Conservation (phyloP, 495 filamentous ascomycete species). For the Pyrenula massariospora region DNA sequence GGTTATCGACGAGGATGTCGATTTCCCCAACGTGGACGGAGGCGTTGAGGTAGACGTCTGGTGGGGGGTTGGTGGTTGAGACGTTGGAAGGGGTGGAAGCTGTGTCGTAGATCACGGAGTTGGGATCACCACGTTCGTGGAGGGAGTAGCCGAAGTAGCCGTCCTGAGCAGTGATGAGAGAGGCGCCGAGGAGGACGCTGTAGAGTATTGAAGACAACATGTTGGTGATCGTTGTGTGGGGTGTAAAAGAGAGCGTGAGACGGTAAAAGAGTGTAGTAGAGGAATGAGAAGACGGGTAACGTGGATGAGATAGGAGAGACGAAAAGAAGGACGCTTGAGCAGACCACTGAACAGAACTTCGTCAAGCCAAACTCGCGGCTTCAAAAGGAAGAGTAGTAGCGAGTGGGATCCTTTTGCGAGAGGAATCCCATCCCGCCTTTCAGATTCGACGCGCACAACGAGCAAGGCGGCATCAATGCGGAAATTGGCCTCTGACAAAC, state of each 20-base stretch:
- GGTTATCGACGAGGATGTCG: constrained; percentile 29
- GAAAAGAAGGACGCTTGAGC: too few species aligned
- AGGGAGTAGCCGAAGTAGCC: constrained; percentile 46
- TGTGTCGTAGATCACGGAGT: constrained; percentile 36
- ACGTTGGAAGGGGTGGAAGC: constrained; percentile 29
- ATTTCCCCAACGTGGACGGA: constrained; percentile 8
- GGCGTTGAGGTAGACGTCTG: constrained; percentile 46
- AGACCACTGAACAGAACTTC: too few species aligned
- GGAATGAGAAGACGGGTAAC: background rate
- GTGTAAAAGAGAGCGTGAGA: background rate
- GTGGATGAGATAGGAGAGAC: background rate
- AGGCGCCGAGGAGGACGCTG: constrained; percentile 9
- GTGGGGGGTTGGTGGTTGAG: constrained; percentile 21
- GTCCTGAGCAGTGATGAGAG: constrained; percentile 6
- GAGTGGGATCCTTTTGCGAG: too few species aligned
- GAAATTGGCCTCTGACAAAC: background rate
- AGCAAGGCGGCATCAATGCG: background rate
- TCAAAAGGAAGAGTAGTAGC: too few species aligned
- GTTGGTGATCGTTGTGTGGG: background rate
- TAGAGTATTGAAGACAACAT: constrained; percentile 9
- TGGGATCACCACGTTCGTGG: constrained; percentile 31
- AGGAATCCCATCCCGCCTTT: too few species aligned
- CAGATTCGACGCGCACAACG: too few species aligned
- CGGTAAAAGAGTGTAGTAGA: background rate
- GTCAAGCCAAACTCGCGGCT: too few species aligned